A percentile compares a stretch with the other conserved stretches of the same genome.
Conservation (phyloP, 805 yeast genomes). For the Yarrowia osloensis region DNA sequence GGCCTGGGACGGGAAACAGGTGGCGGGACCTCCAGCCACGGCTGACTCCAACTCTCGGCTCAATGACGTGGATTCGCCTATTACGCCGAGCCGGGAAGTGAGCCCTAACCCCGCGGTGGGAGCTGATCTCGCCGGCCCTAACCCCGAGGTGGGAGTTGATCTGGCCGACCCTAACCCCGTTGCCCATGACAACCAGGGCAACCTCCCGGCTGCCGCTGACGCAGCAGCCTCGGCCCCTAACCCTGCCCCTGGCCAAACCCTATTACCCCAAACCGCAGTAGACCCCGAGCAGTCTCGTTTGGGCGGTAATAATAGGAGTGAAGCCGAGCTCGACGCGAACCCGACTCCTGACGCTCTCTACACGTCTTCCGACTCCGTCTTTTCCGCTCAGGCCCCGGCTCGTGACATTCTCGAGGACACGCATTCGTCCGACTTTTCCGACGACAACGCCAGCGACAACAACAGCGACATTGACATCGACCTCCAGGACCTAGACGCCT, state of each 20-base stretch:
- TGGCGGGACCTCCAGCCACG: too few relatives aligned
- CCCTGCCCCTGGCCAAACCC: slow-evolving; percentile 17
- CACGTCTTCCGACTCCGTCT: not conserved
- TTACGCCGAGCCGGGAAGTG: not conserved
- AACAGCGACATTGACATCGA: not conserved
- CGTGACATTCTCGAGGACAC: not conserved
- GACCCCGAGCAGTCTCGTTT: not conserved
- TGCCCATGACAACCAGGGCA: not conserved
- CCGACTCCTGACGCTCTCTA: too few relatives aligned
- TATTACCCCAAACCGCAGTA: not conserved
- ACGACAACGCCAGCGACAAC: not conserved
- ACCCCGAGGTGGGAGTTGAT: not conserved
- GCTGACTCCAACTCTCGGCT: not conserved
- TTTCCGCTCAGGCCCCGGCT: not conserved
- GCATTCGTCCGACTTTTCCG: not conserved
- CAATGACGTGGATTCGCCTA: not conserved
- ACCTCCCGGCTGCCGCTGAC: too few relatives aligned
- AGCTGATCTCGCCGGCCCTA: not conserved
- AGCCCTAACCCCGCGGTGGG: not conserved
- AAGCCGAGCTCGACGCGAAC: not conserved
- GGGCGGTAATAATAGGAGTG: slow-evolving; percentile 6
- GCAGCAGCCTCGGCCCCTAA: too few relatives aligned
- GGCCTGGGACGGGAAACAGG: not conserved
- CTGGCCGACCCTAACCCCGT: not conserved
- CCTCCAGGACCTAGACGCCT: not conserved